Base-by-base conservation (phyloP, 108 stramenopile species). In the Cyclotella choctawhatcheeana region DNA sequence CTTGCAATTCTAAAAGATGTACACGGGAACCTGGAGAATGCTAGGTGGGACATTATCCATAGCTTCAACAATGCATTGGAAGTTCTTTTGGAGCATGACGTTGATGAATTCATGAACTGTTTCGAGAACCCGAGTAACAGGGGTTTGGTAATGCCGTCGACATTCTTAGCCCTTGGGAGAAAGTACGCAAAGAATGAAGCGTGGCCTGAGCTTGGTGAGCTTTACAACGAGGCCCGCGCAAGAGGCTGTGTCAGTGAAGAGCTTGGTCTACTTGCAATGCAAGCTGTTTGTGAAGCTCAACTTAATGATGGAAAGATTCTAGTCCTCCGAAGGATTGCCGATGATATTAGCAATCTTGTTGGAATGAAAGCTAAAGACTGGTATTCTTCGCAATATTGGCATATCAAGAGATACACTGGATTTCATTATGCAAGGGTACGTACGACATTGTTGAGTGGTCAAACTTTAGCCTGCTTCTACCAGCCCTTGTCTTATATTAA, bases 311-410 rank as follows among this genome's bases (percentile, higher is more conserved):
- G 77, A 44, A 85, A 88, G 69, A 77, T 92, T 6, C n/a, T 51
- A 27, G 48, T 86, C 13, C 64, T 88, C 0, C 77, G 91, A 50
- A 76, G 56, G 18, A 88, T 92, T 25, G 84, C 85, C 0, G 69
- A 80, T 30, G 86, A 92, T 45, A 61, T 83, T 12, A 83, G 86
- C 51, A 59, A 75, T 14, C 10, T 56, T 17, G 64, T 70, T 34
- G 86, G 86, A 25, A 60, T 82, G 34, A 69, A 75, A 2, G 56
- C 70, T 1, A 55, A 79, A 32, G 69, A 79, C 20, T 92, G 89
- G 87, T 56, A 85, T 20, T 44, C 51, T 12, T 74, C 79, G 24
- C 71, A 81, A 21, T 92, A 89, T 69, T 92, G 91, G 91, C 25
- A 68, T 2, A 64, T 92, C 25, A 88, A 88, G 74, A 65, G 76